These are phyloP conservation scores for Aurantiochytrium sp. DNA, from an alignment of 108 stramenopile species.

Conservation along the genomic window DNA sequence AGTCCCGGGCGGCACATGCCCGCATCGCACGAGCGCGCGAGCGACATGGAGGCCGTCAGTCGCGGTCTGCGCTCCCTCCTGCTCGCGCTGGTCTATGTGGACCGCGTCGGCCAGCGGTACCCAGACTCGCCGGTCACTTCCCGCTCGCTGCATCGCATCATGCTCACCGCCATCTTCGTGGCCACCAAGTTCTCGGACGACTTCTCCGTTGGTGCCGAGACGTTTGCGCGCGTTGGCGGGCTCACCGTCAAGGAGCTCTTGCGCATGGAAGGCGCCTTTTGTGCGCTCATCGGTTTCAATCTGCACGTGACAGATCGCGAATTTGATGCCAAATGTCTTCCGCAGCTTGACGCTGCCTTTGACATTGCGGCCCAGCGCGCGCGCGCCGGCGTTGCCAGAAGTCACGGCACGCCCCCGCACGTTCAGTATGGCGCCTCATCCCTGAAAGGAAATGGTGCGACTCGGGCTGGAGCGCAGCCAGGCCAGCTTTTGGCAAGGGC, in stretches of 20 bases:
- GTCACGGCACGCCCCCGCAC: background rate
- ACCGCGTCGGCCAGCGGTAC: background rate
- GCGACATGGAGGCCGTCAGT: background rate
- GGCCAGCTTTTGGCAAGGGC: no score
- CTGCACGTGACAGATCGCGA: background rate
- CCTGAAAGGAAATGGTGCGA: no score
- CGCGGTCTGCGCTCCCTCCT: background rate
- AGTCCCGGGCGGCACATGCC: background rate
- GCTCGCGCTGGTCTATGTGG: background rate
- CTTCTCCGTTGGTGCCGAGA: background rate
- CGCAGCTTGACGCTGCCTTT: background rate
- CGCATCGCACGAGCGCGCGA: background rate
- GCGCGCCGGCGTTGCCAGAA: background rate
- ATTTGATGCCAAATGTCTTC: background rate
- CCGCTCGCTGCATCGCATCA: background rate
- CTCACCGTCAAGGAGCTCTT: background rate
- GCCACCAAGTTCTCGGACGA: constrained; percentile 10
- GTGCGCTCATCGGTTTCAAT: background rate
- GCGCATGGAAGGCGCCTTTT: background rate
- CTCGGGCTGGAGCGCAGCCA: no score
- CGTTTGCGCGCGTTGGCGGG: background rate
- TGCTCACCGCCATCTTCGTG: background rate
- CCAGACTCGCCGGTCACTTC: background rate
- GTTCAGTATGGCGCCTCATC: no score
- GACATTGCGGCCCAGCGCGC: background rate